Evolutionary conservation across 768 basidiomycete genomes (phyloP).

Genomic region (Mycena maculata): DNA sequence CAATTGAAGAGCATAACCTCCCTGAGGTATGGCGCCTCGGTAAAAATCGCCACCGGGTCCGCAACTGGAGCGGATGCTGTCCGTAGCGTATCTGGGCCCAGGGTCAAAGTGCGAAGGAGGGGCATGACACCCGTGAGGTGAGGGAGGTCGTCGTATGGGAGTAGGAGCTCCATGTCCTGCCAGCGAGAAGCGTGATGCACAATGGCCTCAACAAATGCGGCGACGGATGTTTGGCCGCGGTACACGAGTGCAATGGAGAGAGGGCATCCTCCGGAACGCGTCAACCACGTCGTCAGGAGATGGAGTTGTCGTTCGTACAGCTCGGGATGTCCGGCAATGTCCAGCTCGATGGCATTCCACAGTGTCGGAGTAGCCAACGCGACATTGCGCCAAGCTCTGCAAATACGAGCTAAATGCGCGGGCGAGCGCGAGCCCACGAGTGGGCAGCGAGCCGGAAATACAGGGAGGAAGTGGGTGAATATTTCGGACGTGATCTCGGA

Average conservation of each 20-base stretch:
- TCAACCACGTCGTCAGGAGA: not conserved
- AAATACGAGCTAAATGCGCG: not conserved
- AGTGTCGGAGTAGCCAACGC: constrained; percentile 6
- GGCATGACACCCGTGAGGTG: no score
- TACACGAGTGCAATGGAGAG: not conserved
- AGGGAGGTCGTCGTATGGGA: not conserved
- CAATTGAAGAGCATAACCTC: not conserved
- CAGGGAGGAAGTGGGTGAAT: not conserved
- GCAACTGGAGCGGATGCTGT: not conserved
- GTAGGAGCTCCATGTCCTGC: not conserved
- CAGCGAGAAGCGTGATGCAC: not conserved
- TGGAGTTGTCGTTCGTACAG: not conserved
- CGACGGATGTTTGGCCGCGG: not conserved
- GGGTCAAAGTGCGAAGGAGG: no score
- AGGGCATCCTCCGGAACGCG: not conserved
- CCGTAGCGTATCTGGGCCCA: not conserved
- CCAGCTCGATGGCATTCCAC: constrained; percentile 1
- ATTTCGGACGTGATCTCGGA: constrained; percentile 11
- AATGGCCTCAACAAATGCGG: not conserved
- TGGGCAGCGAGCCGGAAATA: not conserved
- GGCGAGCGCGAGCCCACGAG: not conserved
- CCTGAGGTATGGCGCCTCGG: not conserved
- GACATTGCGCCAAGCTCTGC: not conserved
- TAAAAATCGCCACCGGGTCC: not conserved
- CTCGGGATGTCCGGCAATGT: no score